Conservation (phyloP, 2,329 filamentous ascomycete genomes). For the Xylariaceae sp. region DNA sequence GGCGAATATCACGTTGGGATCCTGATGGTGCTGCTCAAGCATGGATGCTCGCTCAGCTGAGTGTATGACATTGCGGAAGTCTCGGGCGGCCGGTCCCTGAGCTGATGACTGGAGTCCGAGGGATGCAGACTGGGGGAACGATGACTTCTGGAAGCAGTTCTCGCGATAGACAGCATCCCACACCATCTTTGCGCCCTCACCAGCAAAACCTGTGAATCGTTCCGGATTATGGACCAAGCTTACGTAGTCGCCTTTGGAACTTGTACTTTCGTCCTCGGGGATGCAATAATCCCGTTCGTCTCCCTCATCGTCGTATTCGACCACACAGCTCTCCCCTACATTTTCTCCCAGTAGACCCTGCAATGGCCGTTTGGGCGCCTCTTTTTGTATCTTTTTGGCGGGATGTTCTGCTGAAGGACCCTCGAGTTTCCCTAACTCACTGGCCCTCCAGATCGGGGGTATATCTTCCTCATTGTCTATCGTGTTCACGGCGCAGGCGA, state of each 20-base stretch:
- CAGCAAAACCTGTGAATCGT: constrained; percentile 89
- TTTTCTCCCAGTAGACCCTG: constrained; percentile 78
- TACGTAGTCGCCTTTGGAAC: constrained; percentile 91
- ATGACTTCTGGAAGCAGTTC: constrained; percentile 82
- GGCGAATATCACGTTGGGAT: constrained; percentile 55
- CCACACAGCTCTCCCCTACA: constrained; percentile 92
- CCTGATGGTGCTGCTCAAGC: constrained; percentile 55
- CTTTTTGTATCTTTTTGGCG: constrained; percentile 66
- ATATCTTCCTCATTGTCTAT: constrained; percentile 95
- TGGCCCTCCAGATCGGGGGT: constrained; percentile 83
- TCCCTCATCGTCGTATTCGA: constrained; percentile 96
- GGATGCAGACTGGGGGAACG: constrained; percentile 56
- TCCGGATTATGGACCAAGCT: constrained; percentile 91
- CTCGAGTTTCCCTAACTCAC: constrained; percentile 86
- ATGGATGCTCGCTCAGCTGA: constrained; percentile 57
- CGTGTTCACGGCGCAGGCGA: constrained; percentile 92
- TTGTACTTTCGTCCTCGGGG: constrained; percentile 85
- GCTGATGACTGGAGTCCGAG: constrained; percentile 44
- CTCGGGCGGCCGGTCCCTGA: constrained; percentile 52
- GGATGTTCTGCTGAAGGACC: constrained; percentile 90
- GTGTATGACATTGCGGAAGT: constrained; percentile 59
- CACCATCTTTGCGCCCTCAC: constrained; percentile 78
- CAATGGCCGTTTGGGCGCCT: constrained; percentile 68
- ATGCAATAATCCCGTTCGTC: constrained; percentile 97
- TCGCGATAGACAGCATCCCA: constrained; percentile 97